Evolutionary conservation across 1,284 basidiomycete genomes (phyloP).

Genomic region (Leccinum glutinopallens): DNA sequence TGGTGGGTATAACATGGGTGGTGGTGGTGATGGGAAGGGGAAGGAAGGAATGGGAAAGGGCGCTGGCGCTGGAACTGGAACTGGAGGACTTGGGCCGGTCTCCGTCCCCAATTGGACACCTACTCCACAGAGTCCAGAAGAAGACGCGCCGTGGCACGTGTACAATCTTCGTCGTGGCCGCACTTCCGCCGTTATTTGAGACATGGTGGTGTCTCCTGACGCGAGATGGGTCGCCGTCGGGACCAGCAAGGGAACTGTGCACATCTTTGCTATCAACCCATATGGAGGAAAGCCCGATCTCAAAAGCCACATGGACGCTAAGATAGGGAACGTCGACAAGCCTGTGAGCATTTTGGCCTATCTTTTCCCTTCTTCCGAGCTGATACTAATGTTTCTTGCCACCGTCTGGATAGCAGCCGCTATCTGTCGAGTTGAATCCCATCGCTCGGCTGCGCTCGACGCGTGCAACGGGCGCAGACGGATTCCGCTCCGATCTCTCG

Average conservation of each 20-base stretch:
- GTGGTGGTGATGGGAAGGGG: background rate
- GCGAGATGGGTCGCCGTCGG: constrained; percentile 73
- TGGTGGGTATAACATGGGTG: background rate
- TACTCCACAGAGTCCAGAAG: constrained; percentile 13
- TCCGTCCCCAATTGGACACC: constrained; percentile 8
- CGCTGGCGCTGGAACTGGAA: constrained; percentile 11
- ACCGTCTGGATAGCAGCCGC: constrained; percentile 43
- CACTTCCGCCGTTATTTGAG: constrained; percentile 66
- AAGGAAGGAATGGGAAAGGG: constrained; percentile 12
- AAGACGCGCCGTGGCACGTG: constrained; percentile 54
- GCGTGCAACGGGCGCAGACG: constrained; percentile 37
- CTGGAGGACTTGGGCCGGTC: constrained; percentile 9
- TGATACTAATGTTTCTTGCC: constrained; percentile 10
- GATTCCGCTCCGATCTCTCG: constrained; percentile 45
- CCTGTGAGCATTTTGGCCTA: constrained; percentile 38
- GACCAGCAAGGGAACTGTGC: constrained; percentile 63
- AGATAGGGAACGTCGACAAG: constrained; percentile 55
- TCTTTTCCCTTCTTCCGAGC: background rate
- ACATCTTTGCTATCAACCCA: constrained; percentile 78
- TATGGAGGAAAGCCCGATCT: constrained; percentile 71
- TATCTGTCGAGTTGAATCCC: constrained; percentile 57
- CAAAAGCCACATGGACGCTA: constrained; percentile 61
- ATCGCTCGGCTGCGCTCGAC: constrained; percentile 56
- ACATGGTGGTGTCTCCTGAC: constrained; percentile 60
- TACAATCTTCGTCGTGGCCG: constrained; percentile 74